Evolutionary conservation across 306 rosid genomes (phyloP).

Genomic region (Cyclanthera cordifolia): DNA sequence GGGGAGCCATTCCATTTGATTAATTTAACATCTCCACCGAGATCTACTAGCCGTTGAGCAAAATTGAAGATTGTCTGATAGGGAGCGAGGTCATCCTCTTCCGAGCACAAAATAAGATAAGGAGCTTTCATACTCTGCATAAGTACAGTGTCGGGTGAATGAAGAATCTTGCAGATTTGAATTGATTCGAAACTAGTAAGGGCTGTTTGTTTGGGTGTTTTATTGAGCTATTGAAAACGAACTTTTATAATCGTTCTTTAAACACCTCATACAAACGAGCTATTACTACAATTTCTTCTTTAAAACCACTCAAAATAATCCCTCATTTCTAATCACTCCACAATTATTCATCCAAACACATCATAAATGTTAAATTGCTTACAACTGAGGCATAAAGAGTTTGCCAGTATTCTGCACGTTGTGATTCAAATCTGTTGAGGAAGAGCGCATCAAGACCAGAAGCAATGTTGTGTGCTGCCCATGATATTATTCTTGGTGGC

Average conservation of each 20-base stretch:
- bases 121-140: conserved; percentile 82
- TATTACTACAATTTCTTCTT: too few relatives aligned
- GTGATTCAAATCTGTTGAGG: conserved; percentile 74
- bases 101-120: conserved; percentile 75
- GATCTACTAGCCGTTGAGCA: conserved; percentile 47
- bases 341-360: too few relatives aligned
- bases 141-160: conserved; percentile 15
- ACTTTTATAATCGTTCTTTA: too few relatives aligned
- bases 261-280: too few relatives aligned
- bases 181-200: neutral
- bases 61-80: conserved; percentile 63
- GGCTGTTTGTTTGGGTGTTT: too few relatives aligned
- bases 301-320: too few relatives aligned
- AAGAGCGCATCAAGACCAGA: conserved; percentile 86
- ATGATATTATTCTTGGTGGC: conserved; percentile 67
- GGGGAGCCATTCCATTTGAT: conserved; percentile 76
- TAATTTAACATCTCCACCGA: conserved; percentile 74
- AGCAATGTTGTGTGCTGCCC: conserved; percentile 67
- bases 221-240: too few relatives aligned
- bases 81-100: conserved; percentile 76
- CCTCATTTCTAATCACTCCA: too few relatives aligned
- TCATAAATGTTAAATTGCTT: conserved; percentile 26
- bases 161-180: conserved; percentile 3
- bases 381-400: conserved; percentile 77
- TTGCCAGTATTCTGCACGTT: conserved; percentile 92